Evolutionary conservation across 306 rosid species (phyloP), one percentile per base, ranked within the genome.

Genomic region (Pterocarpus santalinus): DNA sequence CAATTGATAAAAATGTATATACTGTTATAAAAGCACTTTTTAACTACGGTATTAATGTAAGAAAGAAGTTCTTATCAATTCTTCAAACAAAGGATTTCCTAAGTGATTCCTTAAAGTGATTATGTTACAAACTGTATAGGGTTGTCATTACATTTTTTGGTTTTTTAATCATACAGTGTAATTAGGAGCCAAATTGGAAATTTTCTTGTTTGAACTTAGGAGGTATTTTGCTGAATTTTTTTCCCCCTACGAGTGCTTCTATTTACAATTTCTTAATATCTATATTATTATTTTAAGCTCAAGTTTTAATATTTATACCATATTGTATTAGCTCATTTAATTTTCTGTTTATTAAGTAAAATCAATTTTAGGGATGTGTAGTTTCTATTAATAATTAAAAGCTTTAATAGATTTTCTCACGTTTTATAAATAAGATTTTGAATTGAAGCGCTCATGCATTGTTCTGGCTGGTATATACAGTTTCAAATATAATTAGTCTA

Each of bases 311-410:
- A 53, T 43, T 43, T 71, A 9, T 77, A 28, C 8, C 4, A 5
- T 68, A 65, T 78, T 66, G 12, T 73, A 1, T 51, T 56, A 56
- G 83, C 35, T 28, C 30, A 56, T 62, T 41, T 76, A 38, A 73
- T 38, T 30, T 67, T 81, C 36, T 64, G 30, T 28, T 68, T 56
- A 55, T 44, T 8, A 56, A 28, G 10, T 57, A 77, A 72, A 63
- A 51, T 62, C 22, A 69, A 72, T 44, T 72, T 55, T 65, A 17
- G 72, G 46, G 22, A 66, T 58, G 49, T 58, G 47, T n/a, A 67
- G 58, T 69, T 82, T 82, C 53, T 13, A 34, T 34, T 41, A 13
- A 17, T 44, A 77, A 39, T 14, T 76, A 43, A 14, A 83, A n/a
- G 17, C 28, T 22, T 22, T 22, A 8, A 43, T 34, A 36, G 8